Conservation (phyloP, 257 asterid genomes). For the Paraleonurus japonicus region DNA sequence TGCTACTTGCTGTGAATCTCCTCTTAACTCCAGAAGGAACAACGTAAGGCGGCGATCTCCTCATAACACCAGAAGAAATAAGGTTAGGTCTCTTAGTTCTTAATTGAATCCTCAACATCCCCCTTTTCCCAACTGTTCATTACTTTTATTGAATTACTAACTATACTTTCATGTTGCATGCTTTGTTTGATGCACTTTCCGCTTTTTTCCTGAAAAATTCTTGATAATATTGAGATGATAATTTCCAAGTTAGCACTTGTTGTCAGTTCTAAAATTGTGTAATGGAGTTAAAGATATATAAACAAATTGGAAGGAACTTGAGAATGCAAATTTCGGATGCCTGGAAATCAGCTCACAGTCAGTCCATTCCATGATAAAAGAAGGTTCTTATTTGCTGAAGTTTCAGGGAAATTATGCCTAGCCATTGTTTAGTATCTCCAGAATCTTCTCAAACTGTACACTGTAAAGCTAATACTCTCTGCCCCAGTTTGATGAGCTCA, state of each 20-base stretch:
- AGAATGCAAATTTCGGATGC: not conserved
- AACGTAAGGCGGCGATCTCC: slow-evolving; percentile 19
- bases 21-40: slow-evolving; percentile 31
- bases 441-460: not conserved
- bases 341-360: not conserved
- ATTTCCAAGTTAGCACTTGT: slow-evolving; percentile 1
- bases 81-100: slow-evolving; percentile 33
- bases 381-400: not conserved
- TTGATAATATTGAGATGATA: slow-evolving; percentile 12
- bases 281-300: not conserved
- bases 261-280: slow-evolving; percentile 15
- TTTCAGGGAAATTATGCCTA: not conserved
- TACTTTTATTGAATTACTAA: slow-evolving; percentile 14
- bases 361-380: slow-evolving; percentile 3
- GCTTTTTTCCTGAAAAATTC: slow-evolving; percentile 17
- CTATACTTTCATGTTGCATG: slow-evolving; percentile 17
- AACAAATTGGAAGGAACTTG: not conserved
- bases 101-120: not conserved
- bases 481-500: not conserved
- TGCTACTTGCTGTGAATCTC: slow-evolving; percentile 23
- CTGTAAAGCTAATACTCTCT: not conserved
- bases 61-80: slow-evolving; percentile 31
- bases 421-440: slow-evolving; percentile 15
- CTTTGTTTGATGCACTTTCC: slow-evolving; percentile 18
- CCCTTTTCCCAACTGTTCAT: not conserved